These are phyloP conservation scores for Phytophthora aleatoria DNA, from an alignment of 352 stramenopile species.

Conservation along the genomic window DNA sequence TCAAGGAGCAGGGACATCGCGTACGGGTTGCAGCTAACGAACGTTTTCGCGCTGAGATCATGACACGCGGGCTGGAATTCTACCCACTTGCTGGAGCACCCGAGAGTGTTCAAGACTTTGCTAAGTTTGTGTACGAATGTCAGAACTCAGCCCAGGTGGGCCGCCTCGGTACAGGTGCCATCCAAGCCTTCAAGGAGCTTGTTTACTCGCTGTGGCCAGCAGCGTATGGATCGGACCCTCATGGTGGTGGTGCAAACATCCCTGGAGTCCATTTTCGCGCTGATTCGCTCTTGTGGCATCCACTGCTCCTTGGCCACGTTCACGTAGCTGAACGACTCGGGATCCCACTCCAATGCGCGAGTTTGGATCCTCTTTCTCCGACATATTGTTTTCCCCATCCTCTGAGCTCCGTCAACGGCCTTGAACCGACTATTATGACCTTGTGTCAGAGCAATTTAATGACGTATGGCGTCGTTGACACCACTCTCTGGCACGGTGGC, in stretches of 20 bases:
- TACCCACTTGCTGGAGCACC: slow-evolving; percentile 44
- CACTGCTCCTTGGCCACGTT: slow-evolving; percentile 50
- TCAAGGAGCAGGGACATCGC: slow-evolving; percentile 72
- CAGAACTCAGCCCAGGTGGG: slow-evolving; percentile 21
- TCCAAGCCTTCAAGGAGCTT: slow-evolving; percentile 43
- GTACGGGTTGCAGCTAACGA: slow-evolving; percentile 83
- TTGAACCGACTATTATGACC: slow-evolving; percentile 31
- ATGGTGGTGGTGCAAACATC: slow-evolving; percentile 29
- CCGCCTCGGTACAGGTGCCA: slow-evolving; percentile 21
- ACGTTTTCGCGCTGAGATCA: slow-evolving; percentile 64
- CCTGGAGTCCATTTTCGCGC: slow-evolving; percentile 45
- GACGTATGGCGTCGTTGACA: slow-evolving; percentile 38
- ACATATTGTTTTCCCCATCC: slow-evolving; percentile 52
- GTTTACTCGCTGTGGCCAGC: slow-evolving; percentile 49
- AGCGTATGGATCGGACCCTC: slow-evolving; percentile 48
- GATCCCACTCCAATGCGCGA: slow-evolving; percentile 52
- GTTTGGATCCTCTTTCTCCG: slow-evolving; percentile 42
- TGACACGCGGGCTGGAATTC: slow-evolving; percentile 46
- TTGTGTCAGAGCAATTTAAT: slow-evolving; percentile 45
- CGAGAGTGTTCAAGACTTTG: slow-evolving; percentile 34
- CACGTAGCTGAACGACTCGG: slow-evolving; percentile 53
- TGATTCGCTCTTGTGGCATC: slow-evolving; percentile 50
- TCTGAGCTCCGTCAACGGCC: slow-evolving; percentile 29
- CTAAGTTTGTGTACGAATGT: slow-evolving; percentile 24
- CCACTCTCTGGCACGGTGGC: slow-evolving; percentile 34